Base-by-base conservation (phyloP, 169 alveolate genomes). In the Sarcocystis neurona region DNA sequence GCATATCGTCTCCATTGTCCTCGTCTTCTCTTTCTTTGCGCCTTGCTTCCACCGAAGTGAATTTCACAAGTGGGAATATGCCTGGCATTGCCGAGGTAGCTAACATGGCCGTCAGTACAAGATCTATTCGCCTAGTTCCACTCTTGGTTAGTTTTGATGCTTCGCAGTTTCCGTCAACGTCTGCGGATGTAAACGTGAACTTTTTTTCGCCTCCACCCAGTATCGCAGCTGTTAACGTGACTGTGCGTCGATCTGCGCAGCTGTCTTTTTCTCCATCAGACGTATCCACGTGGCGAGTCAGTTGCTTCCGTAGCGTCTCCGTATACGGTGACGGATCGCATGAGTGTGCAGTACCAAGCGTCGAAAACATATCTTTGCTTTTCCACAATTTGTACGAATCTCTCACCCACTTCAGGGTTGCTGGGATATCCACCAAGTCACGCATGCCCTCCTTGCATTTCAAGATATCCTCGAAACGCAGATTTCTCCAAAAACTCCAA, bases 391-490 rank as follows among this genome's bases (percentile, higher is more conserved):
- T 72, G 15, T 72, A 39, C 12, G 63, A 6, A 30, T 41, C 30
- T 79, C 44, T 27, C 53, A 82, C 43, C 79, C 88, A 58, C 47
- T 82, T 12, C 77, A 82, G 30, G 30, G 70, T 39, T 27, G 43
- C 50, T 34, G 44, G 72, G 58, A 79, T 44, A 32, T 79, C 63
- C 87, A 79, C 15, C 50, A 79, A 39, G 46, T 79, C 87, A 15
- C 53, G 48, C 70, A 79, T 30, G 20, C 87, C 87, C 43, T 53
- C 32, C 70, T 44, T 34, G 20, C 87, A 79, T 39, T 30, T 3
- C 72, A 79, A 2, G 50, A 79, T 0, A 34, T 48, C 34, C 34
- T 79, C 87, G 34, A 34, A 8, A n/a, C 37, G 12, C 87, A 79
- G 12, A 8, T 50, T 30, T 10, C 39, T 46, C 87, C 87, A 79